These are phyloP conservation scores for Thalassiosira exigua DNA, from an alignment of 352 stramenopile species.

Conservation along the genomic window DNA sequence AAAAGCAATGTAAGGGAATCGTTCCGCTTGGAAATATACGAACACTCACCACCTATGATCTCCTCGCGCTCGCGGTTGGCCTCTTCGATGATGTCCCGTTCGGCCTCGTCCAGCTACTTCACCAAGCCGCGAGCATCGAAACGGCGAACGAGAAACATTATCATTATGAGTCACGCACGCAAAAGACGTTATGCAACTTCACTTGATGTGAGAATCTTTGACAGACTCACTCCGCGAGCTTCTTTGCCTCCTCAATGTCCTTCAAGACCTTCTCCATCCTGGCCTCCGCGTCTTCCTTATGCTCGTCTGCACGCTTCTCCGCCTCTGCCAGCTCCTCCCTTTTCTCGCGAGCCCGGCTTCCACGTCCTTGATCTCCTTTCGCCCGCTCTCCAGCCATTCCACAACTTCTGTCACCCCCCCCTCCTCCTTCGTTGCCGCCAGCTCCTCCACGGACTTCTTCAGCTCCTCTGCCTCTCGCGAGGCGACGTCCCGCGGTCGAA, in stretches of 20 bases:
- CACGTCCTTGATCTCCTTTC: slow-evolving; percentile 23
- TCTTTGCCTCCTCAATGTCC: slow-evolving; percentile 42
- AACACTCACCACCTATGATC: no score
- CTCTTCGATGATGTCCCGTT: slow-evolving; percentile 45
- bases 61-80: slow-evolving; percentile 34
- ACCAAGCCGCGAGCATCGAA: no score
- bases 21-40: no score
- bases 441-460: slow-evolving; percentile 27
- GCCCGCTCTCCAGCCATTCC: slow-evolving; percentile 12
- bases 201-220: slow-evolving; percentile 14
- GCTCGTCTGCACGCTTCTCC: slow-evolving; percentile 16
- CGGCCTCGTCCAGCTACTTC: slow-evolving; percentile 44
- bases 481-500: no score
- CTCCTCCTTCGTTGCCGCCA: slow-evolving; percentile 15
- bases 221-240: slow-evolving; percentile 13
- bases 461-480: slow-evolving; percentile 17
- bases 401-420: slow-evolving; percentile 19
- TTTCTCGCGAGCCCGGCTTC: slow-evolving; percentile 37
- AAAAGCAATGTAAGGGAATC: slow-evolving; percentile 3
- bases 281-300: slow-evolving; percentile 2
- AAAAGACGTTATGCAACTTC: slow-evolving; percentile 31
- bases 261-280: slow-evolving; percentile 25
- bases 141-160: no score
- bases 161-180: slow-evolving; percentile 41
- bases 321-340: slow-evolving; percentile 30